A percentile compares a stretch with the other conserved stretches of the same genome.
Conservation (phyloP, 179 eudicot species). For the Patellifolia procumbens region DNA sequence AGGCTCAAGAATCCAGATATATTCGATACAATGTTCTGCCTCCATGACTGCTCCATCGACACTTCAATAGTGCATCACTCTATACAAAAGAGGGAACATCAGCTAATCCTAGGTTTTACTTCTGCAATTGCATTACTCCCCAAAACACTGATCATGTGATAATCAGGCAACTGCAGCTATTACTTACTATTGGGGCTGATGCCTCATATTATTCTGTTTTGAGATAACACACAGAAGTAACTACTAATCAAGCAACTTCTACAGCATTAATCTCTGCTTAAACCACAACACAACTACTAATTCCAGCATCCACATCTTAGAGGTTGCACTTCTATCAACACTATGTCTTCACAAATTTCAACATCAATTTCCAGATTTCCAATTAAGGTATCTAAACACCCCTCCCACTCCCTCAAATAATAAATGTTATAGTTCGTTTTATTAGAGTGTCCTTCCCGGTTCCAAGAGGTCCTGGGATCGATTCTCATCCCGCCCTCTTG, state of each 20-base stretch:
- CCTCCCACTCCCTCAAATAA: too few species aligned
- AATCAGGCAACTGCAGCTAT: background rate
- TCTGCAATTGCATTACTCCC: constrained; percentile 6
- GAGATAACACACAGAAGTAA: background rate
- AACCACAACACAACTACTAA: constrained; percentile 13
- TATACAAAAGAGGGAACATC: background rate
- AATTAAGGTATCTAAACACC: background rate
- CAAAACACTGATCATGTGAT: background rate
- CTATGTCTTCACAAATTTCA: background rate
- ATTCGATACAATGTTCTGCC: background rate
- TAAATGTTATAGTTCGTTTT: too few species aligned
- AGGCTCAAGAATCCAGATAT: background rate
- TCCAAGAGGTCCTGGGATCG: too few species aligned
- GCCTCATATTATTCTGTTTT: constrained; percentile 9
- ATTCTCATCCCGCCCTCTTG: too few species aligned
- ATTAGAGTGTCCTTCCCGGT: too few species aligned
- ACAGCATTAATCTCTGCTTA: background rate
- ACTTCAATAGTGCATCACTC: background rate
- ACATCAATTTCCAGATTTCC: constrained; percentile 5
- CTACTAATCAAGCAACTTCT: background rate
- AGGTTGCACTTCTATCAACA: background rate
- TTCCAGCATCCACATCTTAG: constrained; percentile 3
- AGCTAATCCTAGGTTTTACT: background rate
- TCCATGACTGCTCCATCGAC: background rate
- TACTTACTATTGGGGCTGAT: background rate